Evolutionary conservation across 2,329 filamentous ascomycete species (phyloP).

Genomic region (Bipolaris victoriae): DNA sequence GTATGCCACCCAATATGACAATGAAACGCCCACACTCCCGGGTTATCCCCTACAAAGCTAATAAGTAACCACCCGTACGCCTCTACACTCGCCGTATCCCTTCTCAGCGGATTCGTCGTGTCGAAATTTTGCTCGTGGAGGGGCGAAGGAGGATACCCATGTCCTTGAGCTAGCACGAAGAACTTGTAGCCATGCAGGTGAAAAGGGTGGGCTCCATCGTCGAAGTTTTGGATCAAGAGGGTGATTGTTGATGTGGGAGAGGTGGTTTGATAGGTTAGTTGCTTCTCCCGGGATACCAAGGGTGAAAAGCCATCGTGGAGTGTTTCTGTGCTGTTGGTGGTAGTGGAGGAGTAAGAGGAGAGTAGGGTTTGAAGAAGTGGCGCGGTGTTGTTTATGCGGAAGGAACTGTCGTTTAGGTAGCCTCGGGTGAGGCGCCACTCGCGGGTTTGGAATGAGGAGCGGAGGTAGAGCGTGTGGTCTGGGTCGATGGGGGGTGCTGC

Average conservation of each 20-base stretch:
- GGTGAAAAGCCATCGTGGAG: no score
- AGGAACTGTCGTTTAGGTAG: constrained; percentile 64
- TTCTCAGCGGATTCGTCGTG: constrained; percentile 57
- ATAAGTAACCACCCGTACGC: constrained; percentile 72
- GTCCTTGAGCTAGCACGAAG: constrained; percentile 8
- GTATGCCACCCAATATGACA: constrained; percentile 74
- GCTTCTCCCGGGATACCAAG: constrained; percentile 25
- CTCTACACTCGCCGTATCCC: constrained; percentile 71
- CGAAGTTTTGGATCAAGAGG: constrained; percentile 46
- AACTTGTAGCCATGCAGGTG: constrained; percentile 53
- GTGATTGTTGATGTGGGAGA: constrained; percentile 37
- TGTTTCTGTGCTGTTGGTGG: no score
- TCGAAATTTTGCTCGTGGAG: constrained; percentile 39
- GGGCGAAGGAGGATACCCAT: constrained; percentile 56
- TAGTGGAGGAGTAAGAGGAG: constrained; percentile 54
- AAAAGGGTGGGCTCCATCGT: constrained; percentile 42
- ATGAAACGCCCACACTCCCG: constrained; percentile 67
- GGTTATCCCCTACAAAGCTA: constrained; percentile 65
- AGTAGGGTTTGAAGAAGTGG: constrained; percentile 61
- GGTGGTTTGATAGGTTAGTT: constrained; percentile 40
- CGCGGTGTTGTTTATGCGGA: constrained; percentile 55
- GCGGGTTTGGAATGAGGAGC: constrained; percentile 66
- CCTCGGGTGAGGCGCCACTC: constrained; percentile 64
- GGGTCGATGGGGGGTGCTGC: constrained; percentile 57
- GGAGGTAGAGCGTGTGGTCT: constrained; percentile 58